Evolutionary conservation across 2,329 filamentous ascomycete genomes (phyloP), one percentile per base, ranked within the genome.

Genomic region (Fusarium agapanthi): DNA sequence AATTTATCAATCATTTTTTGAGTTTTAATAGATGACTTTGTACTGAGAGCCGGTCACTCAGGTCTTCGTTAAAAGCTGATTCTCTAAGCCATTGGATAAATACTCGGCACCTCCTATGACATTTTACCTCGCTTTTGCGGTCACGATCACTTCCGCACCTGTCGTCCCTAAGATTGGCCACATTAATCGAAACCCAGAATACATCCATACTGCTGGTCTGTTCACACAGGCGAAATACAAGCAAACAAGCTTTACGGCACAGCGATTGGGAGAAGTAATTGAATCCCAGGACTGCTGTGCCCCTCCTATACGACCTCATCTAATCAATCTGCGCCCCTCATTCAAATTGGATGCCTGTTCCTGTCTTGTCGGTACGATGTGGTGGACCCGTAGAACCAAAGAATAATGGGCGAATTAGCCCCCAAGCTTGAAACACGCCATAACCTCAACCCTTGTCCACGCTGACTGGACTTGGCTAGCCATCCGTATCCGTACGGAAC

Each of bases 231-330:
- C 26, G 4, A 13, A 8, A 18, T 48, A 7, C 2, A 28, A 22
- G 2, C 5, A 30, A 15, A 24, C 18, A 24, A 51, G 9, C n/a
- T 34, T 34, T 24, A 26, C 16, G 16, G n/a, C 22, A 11, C 12
- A 18, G 12, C 10, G 5, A 32, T 3, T 50, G 3, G 13, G 3
- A 24, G 8, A 1, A n/a, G 15, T 14, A 3, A 10, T 24, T 1
- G 10, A n/a, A 7, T 16, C 8, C 22, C 8, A 24, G 22, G 4
- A 50, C 5, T 37, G 1, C 34, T n/a, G 34, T 28, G 24, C 18
- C 24, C 22, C 34, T 28, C 15, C 24, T 38, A n/a, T n/a, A 38
- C 20, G 20, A 38, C 34, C 34, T 38, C 24, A 38, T 53, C 34
- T 53, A 53, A 53, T 53, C 34, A 37, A 28, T 28, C 34, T 37